Conservation (phyloP, 768 basidiomycete genomes). For the Trametes villosa region DNA sequence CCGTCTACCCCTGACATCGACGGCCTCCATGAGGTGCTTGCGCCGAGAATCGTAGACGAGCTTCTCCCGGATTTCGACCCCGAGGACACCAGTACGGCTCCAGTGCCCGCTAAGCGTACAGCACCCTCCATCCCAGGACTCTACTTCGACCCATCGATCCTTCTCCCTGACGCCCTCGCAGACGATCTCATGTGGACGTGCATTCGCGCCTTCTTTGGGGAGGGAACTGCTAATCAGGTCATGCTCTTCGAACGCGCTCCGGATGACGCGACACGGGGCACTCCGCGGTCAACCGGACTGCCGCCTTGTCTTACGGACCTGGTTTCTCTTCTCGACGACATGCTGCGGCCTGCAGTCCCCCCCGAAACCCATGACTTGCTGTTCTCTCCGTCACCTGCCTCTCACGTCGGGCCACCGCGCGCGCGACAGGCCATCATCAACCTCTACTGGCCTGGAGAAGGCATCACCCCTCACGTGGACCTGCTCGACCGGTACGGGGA, state of each 20-base stretch:
- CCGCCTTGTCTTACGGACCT: slow-evolving; percentile 60
- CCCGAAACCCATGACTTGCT: slow-evolving; percentile 54
- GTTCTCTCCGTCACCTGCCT: slow-evolving; percentile 50
- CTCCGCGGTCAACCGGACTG: slow-evolving; percentile 45
- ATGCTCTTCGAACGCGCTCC: slow-evolving; percentile 77
- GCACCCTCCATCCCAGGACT: slow-evolving; percentile 68
- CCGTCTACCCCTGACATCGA: slow-evolving; percentile 3
- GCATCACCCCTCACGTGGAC: slow-evolving; percentile 89
- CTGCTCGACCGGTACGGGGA: slow-evolving; percentile 83
- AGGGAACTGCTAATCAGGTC: slow-evolving; percentile 66
- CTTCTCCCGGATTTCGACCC: neutral
- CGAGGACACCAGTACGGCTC: slow-evolving; percentile 5
- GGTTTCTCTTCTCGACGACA: slow-evolving; percentile 50
- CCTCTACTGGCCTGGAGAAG: slow-evolving; percentile 86
- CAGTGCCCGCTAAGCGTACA: slow-evolving; percentile 40
- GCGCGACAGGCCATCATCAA: slow-evolving; percentile 91
- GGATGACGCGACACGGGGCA: slow-evolving; percentile 10
- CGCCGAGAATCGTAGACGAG: slow-evolving; percentile 9
- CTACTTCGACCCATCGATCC: slow-evolving; percentile 57
- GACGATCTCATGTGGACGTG: slow-evolving; percentile 54
- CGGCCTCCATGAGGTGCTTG: neutral
- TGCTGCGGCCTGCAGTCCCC: slow-evolving; percentile 58
- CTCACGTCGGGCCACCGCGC: slow-evolving; percentile 36
- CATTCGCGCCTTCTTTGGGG: slow-evolving; percentile 58
- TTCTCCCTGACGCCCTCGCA: slow-evolving; percentile 56